phyloP scores from a whole-genome alignment of 352 stramenopile genomes.

The Globisporangium ultimum region DNA sequence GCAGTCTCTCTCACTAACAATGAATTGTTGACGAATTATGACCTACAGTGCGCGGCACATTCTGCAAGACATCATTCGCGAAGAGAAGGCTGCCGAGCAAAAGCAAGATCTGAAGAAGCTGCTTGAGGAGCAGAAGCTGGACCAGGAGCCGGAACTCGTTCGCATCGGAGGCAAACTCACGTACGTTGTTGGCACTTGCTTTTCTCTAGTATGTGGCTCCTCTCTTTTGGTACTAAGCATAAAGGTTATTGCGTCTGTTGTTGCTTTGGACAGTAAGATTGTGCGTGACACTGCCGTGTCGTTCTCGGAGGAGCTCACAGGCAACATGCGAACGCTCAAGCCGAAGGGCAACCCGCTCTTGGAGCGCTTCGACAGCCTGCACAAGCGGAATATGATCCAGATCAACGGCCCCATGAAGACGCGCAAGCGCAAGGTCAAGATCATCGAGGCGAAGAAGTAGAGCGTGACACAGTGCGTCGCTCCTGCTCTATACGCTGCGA shows the following conservation, averaged over 20 bases:
- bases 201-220: background rate
- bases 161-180: slow-evolving; percentile 70
- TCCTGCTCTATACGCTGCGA: no score
- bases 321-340: slow-evolving; percentile 73
- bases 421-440: slow-evolving; percentile 73
- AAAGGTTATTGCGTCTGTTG: slow-evolving; percentile 8
- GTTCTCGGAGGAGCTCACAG: slow-evolving; percentile 79
- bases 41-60: slow-evolving; percentile 55
- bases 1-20: background rate
- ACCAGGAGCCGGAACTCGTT: slow-evolving; percentile 60
- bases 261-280: slow-evolving; percentile 48
- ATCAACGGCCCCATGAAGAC: slow-evolving; percentile 60
- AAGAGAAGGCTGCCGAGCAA: slow-evolving; percentile 57
- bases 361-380: slow-evolving; percentile 83
- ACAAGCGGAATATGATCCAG: slow-evolving; percentile 86
- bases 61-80: slow-evolving; percentile 60
- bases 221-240: background rate
- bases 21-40: no score
- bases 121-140: slow-evolving; percentile 69
- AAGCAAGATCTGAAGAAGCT: slow-evolving; percentile 80
- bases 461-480: no score
- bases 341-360: slow-evolving; percentile 78
- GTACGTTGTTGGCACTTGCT: slow-evolving; percentile 28
- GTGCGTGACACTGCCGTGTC: slow-evolving; percentile 63
- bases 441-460: slow-evolving; percentile 78